Evolutionary conservation across 2,329 filamentous ascomycete genomes (phyloP).

Genomic region (Rutstroemia sydowiana): DNA sequence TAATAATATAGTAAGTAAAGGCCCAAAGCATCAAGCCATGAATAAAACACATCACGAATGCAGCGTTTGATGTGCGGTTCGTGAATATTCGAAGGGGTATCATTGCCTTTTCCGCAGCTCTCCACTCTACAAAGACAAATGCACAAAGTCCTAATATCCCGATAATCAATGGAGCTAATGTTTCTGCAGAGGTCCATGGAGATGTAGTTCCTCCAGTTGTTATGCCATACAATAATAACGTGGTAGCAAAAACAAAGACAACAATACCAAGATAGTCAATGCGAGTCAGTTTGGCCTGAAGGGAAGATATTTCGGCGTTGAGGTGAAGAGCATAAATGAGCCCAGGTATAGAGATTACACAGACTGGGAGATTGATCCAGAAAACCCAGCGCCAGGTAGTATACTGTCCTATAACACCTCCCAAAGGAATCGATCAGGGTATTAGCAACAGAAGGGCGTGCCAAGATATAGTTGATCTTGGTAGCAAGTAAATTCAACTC

Average conservation of each 20-base stretch:
- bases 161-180: conserved; percentile 50
- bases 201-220: conserved; percentile 59
- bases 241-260: conserved; percentile 51
- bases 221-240: conserved; percentile 50
- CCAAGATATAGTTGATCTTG: conserved; percentile 53
- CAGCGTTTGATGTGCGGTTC: conserved; percentile 36
- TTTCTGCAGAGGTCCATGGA: conserved; percentile 51
- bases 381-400: conserved; percentile 55
- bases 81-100: conserved; percentile 68
- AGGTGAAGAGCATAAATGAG: conserved; percentile 39
- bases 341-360: conserved; percentile 14
- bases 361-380: conserved; percentile 29
- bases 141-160: conserved; percentile 32
- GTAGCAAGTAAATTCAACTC: conserved; percentile 55
- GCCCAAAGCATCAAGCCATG: conserved; percentile 17
- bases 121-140: conserved; percentile 37
- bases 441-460: conserved; percentile 50
- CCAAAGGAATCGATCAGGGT: conserved; percentile 42
- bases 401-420: conserved; percentile 51
- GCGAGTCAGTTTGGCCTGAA: conserved; percentile 19
- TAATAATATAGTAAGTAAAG: conserved; percentile 13
- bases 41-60: conserved; percentile 23
- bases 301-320: conserved; percentile 23
- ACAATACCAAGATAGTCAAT: conserved; percentile 56
- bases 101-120: conserved; percentile 63